Evolutionary conservation across 768 basidiomycete genomes (phyloP).

Genomic region (Suillus sp.): DNA sequence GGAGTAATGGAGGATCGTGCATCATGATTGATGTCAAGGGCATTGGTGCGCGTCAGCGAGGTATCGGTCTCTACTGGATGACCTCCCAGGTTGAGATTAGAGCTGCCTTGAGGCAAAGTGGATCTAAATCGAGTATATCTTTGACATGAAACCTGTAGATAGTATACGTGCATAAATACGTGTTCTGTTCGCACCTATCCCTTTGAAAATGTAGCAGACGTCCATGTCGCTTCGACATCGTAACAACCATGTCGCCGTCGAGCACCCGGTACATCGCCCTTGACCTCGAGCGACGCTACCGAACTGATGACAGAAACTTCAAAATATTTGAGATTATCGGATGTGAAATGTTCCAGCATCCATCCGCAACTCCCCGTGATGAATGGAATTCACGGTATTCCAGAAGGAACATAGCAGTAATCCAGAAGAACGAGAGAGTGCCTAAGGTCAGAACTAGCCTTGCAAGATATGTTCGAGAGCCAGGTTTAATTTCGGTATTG

Average conservation of each 20-base stretch:
- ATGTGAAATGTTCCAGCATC: slow-evolving; percentile 4
- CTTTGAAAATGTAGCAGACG: not conserved
- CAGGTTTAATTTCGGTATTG: not conserved
- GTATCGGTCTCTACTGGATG: not conserved
- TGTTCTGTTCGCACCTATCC: too few species aligned
- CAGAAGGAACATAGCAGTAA: not conserved
- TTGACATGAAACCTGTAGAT: not conserved
- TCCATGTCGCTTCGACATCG: not conserved
- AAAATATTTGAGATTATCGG: slow-evolving; percentile 9
- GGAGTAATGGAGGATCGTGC: not conserved
- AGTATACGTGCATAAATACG: not conserved
- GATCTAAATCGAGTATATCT: not conserved
- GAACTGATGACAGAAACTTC: not conserved
- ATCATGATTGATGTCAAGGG: slow-evolving; percentile 5
- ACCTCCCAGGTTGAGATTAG: not conserved
- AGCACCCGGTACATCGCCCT: not conserved
- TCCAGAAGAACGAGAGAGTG: not conserved
- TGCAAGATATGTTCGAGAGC: not conserved
- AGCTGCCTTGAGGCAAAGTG: slow-evolving; percentile 7
- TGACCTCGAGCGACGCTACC: not conserved
- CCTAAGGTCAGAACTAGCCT: not conserved
- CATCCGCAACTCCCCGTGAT: not conserved
- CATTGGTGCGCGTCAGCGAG: not conserved
- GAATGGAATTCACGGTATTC: not conserved
- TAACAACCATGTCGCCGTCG: slow-evolving; percentile 2